These are phyloP conservation scores for Wickerhamomyces queroliae DNA, from an alignment of 805 yeast species.

Conservation along the genomic window DNA sequence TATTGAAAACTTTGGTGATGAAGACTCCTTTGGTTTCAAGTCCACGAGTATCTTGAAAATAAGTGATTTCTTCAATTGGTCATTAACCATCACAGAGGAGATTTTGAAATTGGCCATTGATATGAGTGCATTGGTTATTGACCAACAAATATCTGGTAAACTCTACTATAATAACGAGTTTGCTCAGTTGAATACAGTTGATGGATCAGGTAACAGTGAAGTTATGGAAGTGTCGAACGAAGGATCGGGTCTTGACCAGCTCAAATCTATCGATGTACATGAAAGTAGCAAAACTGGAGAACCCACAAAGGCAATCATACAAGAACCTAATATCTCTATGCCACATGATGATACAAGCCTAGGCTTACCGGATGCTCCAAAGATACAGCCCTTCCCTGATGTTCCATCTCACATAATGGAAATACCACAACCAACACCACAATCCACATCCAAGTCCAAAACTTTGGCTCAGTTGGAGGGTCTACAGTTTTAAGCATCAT, in stretches of 20 bases:
- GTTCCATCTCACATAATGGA: neutral
- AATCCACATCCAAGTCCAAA: neutral
- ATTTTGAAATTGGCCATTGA: conserved; percentile 56
- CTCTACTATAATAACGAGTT: conserved; percentile 50
- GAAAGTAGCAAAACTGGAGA: no score
- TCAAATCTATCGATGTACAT: neutral
- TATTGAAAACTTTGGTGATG: conserved; percentile 24
- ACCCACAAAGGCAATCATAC: no score
- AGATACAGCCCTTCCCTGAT: conserved; percentile 1
- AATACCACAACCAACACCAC: neutral
- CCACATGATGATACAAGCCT: neutral
- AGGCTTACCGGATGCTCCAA: neutral
- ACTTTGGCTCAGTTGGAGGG: conserved; percentile 13
- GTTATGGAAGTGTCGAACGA: no score
- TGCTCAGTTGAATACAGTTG: neutral
- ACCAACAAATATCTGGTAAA: conserved; percentile 62
- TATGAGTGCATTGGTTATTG: conserved; percentile 54
- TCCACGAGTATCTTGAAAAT: conserved; percentile 20
- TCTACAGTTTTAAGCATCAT: conserved; percentile 3
- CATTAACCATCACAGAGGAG: conserved; percentile 58
- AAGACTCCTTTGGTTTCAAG: conserved; percentile 19
- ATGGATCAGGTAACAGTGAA: no score
- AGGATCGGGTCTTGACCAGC: no score
- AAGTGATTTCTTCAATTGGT: conserved; percentile 47
- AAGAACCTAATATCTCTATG: no score